Percentiles rank a stretch among this genome's conserved stretches.
phyloP scores from a whole-genome alignment of 805 yeast species.

The Metschnikowia colocasiae region DNA sequence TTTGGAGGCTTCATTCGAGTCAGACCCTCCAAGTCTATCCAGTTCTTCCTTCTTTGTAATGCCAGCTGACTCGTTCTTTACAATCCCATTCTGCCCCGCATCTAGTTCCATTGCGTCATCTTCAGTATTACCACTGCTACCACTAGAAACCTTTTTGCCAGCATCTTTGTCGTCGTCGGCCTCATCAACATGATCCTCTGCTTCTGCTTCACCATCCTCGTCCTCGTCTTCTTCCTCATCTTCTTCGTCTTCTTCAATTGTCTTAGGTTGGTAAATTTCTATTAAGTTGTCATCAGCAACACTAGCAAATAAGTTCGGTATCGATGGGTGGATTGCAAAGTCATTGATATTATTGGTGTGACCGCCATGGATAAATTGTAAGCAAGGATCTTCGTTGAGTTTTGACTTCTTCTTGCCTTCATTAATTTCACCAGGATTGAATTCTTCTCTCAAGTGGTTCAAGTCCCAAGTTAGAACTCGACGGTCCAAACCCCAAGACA shows the following conservation, averaged over 20 bases:
- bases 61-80: background rate
- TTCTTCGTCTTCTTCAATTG: constrained; percentile 20
- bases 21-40: background rate
- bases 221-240: constrained; percentile 26
- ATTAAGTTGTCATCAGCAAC: constrained; percentile 73
- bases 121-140: background rate
- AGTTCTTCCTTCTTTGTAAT: background rate
- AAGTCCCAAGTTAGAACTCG: constrained; percentile 76
- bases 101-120: constrained; percentile 2
- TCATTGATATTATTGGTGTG: constrained; percentile 71
- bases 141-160: background rate
- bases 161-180: constrained; percentile 3
- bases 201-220: constrained; percentile 10
- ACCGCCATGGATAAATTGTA: constrained; percentile 81
- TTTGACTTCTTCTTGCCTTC: constrained; percentile 51
- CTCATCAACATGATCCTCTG: constrained; percentile 1
- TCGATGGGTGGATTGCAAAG: constrained; percentile 60
- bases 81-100: background rate
- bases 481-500: constrained; percentile 62
- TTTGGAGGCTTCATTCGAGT: background rate
- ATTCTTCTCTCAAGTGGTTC: constrained; percentile 52
- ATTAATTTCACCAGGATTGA: constrained; percentile 24
- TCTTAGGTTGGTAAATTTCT: constrained; percentile 73
- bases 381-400: constrained; percentile 66
- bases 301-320: constrained; percentile 57